phyloP scores from a whole-genome alignment of 805 yeast species.

The Kodamaea fukazawae region DNA sequence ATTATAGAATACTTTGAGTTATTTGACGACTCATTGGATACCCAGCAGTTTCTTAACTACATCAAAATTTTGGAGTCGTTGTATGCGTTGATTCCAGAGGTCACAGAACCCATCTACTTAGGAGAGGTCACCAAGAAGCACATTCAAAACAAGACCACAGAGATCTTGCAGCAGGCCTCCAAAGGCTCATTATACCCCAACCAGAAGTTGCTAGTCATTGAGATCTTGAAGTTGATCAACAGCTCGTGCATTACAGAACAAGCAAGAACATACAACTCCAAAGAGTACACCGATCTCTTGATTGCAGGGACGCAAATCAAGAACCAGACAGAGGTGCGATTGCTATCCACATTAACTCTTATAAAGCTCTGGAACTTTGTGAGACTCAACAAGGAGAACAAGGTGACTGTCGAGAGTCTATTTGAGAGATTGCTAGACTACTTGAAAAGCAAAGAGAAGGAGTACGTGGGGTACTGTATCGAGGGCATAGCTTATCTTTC shows the following conservation, averaged over 20 bases:
- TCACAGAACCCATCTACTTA: constrained; percentile 21
- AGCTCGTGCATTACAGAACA: constrained; percentile 49
- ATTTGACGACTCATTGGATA: constrained; percentile 8
- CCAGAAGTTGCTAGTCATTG: constrained; percentile 3
- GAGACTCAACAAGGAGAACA: constrained; percentile 20
- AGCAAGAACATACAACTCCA: constrained; percentile 46
- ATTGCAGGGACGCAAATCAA: constrained; percentile 29
- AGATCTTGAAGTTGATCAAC: constrained; percentile 21
- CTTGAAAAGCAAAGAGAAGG: constrained; percentile 4
- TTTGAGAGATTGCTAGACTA: constrained; percentile 4
- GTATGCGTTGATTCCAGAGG: constrained; percentile 29
- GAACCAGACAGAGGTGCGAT: constrained; percentile 18
- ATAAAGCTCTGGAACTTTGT: constrained; percentile 57
- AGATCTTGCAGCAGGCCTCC: constrained; percentile 4
- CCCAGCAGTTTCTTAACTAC: constrained; percentile 19
- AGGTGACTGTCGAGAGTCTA: constrained; percentile 5
- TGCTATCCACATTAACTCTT: constrained; percentile 45
- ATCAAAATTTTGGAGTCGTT: constrained; percentile 20
- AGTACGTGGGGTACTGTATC: constrained; percentile 15
- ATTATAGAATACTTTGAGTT: constrained; percentile 24
- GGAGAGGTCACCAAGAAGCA: constrained; percentile 17
- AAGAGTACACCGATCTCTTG: constrained; percentile 42
- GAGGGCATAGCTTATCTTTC: constrained; percentile 53
- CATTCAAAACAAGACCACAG: constrained; percentile 15
- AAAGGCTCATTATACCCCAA: constrained; percentile 1